A percentile compares a stretch with the other conserved stretches of the same genome.
These are phyloP conservation scores for Epichloe gansuensis DNA, from an alignment of 2,329 filamentous ascomycete genomes.

Conservation along the genomic window DNA sequence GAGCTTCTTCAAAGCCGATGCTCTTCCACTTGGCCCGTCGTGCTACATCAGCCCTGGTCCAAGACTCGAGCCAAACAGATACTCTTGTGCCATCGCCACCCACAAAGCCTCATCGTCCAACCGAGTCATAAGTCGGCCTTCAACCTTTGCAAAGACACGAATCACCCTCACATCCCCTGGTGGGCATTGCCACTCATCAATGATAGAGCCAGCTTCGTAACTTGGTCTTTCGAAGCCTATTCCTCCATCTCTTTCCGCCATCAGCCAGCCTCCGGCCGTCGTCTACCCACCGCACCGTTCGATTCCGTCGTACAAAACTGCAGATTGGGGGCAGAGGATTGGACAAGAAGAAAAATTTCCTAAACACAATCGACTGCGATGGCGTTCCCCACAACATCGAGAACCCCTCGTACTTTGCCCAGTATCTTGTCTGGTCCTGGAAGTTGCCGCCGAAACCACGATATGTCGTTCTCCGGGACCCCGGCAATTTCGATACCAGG, in stretches of 20 bases:
- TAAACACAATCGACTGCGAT: slow-evolving; percentile 11
- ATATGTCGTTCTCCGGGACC: slow-evolving; percentile 21
- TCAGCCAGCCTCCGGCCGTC: slow-evolving; percentile 3
- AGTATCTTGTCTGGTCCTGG: slow-evolving; percentile 23
- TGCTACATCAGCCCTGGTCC: slow-evolving; percentile 1
- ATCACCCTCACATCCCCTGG: slow-evolving; percentile 1
- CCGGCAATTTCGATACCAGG: slow-evolving; percentile 32
- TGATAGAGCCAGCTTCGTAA: slow-evolving; percentile 1
- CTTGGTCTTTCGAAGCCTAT: slow-evolving; percentile 1
- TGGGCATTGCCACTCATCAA: neutral
- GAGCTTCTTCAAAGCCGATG: neutral
- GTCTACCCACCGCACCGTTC: neutral
- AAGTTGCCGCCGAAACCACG: slow-evolving; percentile 19
- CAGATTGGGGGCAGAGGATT: neutral
- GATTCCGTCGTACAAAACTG: neutral
- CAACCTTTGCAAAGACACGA: slow-evolving; percentile 1
- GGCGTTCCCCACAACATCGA: slow-evolving; percentile 25
- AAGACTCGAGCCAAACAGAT: slow-evolving; percentile 1
- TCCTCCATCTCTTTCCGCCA: neutral
- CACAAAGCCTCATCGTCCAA: slow-evolving; percentile 1
- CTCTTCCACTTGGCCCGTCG: neutral
- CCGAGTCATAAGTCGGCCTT: slow-evolving; percentile 1
- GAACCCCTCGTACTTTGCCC: slow-evolving; percentile 23
- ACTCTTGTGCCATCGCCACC: slow-evolving; percentile 1
- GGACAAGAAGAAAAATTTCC: neutral